phyloP scores from a whole-genome alignment of 257 asterid genomes.

The Buddleja alternifolia region DNA sequence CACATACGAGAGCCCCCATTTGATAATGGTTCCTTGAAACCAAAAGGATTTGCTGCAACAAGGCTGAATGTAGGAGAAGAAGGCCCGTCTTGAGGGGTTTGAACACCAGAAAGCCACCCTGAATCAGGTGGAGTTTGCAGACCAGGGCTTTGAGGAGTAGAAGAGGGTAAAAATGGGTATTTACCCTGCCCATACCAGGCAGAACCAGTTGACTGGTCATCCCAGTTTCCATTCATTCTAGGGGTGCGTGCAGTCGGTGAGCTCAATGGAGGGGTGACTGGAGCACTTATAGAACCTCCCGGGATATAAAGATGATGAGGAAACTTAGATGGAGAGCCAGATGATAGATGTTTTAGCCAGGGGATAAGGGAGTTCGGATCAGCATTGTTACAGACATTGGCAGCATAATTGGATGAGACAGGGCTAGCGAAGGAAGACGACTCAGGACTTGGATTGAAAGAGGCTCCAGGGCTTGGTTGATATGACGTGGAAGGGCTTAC shows the following conservation, averaged over 20 bases:
- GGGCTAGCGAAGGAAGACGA: slow-evolving; percentile 89
- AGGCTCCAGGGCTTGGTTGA: slow-evolving; percentile 84
- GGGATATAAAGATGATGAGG: slow-evolving; percentile 78
- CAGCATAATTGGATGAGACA: slow-evolving; percentile 52
- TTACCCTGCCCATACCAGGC: slow-evolving; percentile 69
- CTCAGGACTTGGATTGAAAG: slow-evolving; percentile 85
- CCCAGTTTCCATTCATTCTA: slow-evolving; percentile 73
- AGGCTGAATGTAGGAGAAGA: slow-evolving; percentile 94
- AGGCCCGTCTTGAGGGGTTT: slow-evolving; percentile 84
- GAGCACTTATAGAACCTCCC: slow-evolving; percentile 95
- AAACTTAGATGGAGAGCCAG: slow-evolving; percentile 74
- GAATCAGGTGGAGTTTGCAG: slow-evolving; percentile 85
- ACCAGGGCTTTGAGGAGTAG: slow-evolving; percentile 89
- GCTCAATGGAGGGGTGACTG: slow-evolving; percentile 95
- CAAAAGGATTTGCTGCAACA: slow-evolving; percentile 78
- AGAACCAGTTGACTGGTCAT: slow-evolving; percentile 55
- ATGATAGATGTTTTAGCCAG: slow-evolving; percentile 90
- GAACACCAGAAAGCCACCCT: slow-evolving; percentile 94
- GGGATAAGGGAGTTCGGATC: slow-evolving; percentile 94
- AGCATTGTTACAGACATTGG: slow-evolving; percentile 45
- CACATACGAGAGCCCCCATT: slow-evolving; percentile 93
- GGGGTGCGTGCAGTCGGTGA: slow-evolving; percentile 90
- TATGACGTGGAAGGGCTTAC: slow-evolving; percentile 82
- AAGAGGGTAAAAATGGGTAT: slow-evolving; percentile 68
- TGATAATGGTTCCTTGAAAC: slow-evolving; percentile 71